Conservation (phyloP, 257 asterid genomes). For the Capsicum pubescens region DNA sequence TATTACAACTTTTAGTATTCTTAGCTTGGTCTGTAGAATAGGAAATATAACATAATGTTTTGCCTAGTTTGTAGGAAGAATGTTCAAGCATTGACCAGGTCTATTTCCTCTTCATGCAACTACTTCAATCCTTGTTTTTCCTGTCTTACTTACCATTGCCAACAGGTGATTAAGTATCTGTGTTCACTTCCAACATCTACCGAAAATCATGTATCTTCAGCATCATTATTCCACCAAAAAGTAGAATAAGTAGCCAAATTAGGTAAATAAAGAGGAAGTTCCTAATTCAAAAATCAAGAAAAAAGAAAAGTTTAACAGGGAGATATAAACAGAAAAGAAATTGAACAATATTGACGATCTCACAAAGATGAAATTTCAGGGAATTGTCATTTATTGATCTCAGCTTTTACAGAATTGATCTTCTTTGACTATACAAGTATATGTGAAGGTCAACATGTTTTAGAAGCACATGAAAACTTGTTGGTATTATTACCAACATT, state of each 20-base stretch:
- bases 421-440: not conserved
- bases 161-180: constrained; percentile 8
- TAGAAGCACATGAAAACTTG: not conserved
- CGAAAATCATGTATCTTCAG: not conserved
- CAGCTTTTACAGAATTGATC: not conserved
- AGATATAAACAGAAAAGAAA: not conserved
- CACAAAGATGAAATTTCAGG: not conserved
- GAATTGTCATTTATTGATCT: not conserved
- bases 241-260: not conserved
- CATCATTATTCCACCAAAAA: not conserved
- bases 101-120: not conserved
- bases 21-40: not conserved
- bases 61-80: not conserved
- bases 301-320: not conserved
- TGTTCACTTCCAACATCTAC: not conserved
- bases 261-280: not conserved
- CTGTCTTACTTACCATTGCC: not conserved
- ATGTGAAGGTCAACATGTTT: not conserved
- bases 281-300: not conserved
- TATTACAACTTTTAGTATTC: not conserved
- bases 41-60: not conserved
- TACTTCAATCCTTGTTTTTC: not conserved
- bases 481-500: not conserved
- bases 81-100: not conserved
- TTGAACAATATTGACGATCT: not conserved